Conservation (phyloP, 2,329 filamentous ascomycete species). For the Hypocrella siamensis region DNA sequence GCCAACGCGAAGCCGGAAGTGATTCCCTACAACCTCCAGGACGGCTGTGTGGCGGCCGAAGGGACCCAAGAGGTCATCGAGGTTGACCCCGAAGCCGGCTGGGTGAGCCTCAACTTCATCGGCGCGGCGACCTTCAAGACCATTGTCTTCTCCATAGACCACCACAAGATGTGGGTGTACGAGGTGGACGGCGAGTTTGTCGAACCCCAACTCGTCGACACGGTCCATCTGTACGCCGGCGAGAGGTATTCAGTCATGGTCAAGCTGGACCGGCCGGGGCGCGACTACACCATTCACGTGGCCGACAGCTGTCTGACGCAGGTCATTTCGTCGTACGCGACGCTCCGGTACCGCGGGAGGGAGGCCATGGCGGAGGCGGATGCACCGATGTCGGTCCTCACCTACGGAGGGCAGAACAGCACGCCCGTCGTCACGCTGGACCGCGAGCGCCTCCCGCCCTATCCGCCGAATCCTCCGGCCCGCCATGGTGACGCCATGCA, state of each 20-base stretch:
- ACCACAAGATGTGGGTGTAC: constrained; percentile 26
- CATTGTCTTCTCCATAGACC: constrained; percentile 20
- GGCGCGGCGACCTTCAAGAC: constrained; percentile 3
- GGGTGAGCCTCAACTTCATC: constrained; percentile 5
- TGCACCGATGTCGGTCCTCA: background rate
- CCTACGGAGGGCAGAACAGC: background rate
- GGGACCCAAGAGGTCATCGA: constrained; percentile 1
- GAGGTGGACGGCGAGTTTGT: constrained; percentile 26
- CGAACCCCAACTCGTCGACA: constrained; percentile 15
- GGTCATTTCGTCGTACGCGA: constrained; percentile 4
- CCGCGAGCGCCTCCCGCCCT: constrained; percentile 2
- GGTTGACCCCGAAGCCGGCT: constrained; percentile 2
- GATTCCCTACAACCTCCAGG: constrained; percentile 1
- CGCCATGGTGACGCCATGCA: background rate
- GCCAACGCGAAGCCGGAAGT: background rate
- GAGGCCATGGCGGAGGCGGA: background rate
- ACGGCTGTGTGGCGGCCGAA: background rate
- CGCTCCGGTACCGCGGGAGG: constrained; percentile 1
- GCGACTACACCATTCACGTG: constrained; percentile 20
- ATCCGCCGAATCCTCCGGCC: constrained; percentile 1
- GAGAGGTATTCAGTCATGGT: constrained; percentile 23
- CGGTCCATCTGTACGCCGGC: constrained; percentile 13
- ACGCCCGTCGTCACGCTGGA: no score
- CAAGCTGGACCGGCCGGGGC: constrained; percentile 19
- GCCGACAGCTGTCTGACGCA: constrained; percentile 7